Percentiles rank a stretch among this genome's conserved stretches.
Conservation (phyloP, 1,284 basidiomycete species). For the Cutaneotrichosporon curvatum region DNA sequence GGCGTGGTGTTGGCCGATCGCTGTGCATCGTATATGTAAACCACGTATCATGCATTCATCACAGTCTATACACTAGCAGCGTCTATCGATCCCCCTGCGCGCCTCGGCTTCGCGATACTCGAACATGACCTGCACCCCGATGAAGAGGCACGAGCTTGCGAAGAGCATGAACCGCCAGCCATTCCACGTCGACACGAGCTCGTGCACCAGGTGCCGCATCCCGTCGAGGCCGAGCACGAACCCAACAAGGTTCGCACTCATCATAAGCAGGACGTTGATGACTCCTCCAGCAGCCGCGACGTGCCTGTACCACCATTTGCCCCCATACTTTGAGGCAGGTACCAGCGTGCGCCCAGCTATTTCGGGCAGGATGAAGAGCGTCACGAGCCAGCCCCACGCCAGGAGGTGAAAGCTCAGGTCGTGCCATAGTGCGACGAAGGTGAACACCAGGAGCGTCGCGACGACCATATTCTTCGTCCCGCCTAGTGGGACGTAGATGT, state of each 20-base stretch:
- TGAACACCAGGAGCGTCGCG: slow-evolving; percentile 77
- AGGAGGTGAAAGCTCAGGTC: slow-evolving; percentile 82
- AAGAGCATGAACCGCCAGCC: slow-evolving; percentile 60
- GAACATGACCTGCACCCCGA: slow-evolving; percentile 87
- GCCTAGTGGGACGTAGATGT: slow-evolving; percentile 91
- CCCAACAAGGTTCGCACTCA: slow-evolving; percentile 87
- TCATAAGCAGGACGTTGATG: slow-evolving; percentile 82
- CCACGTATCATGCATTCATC: too few species aligned
- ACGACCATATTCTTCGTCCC: slow-evolving; percentile 58
- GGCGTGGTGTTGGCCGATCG: too few species aligned
- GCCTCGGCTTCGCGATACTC: slow-evolving; percentile 62
- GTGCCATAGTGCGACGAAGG: slow-evolving; percentile 99
- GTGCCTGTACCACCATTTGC: slow-evolving; percentile 74
- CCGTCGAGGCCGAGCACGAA: slow-evolving; percentile 90
- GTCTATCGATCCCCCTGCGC: slow-evolving; percentile 37
- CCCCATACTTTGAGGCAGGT: slow-evolving; percentile 62
- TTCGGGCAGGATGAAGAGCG: slow-evolving; percentile 84
- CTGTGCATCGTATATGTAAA: too few species aligned
- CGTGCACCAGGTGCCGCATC: slow-evolving; percentile 59
- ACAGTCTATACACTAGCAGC: slow-evolving; percentile 23
- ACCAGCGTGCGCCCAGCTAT: slow-evolving; percentile 58
- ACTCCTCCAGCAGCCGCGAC: slow-evolving; percentile 76
- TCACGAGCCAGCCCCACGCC: slow-evolving; percentile 95
- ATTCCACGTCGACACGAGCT: slow-evolving; percentile 56
- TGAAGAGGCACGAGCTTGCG: slow-evolving; percentile 64